Evolutionary conservation across 306 rosid genomes (phyloP).

Genomic region (Cucumis hystrix): DNA sequence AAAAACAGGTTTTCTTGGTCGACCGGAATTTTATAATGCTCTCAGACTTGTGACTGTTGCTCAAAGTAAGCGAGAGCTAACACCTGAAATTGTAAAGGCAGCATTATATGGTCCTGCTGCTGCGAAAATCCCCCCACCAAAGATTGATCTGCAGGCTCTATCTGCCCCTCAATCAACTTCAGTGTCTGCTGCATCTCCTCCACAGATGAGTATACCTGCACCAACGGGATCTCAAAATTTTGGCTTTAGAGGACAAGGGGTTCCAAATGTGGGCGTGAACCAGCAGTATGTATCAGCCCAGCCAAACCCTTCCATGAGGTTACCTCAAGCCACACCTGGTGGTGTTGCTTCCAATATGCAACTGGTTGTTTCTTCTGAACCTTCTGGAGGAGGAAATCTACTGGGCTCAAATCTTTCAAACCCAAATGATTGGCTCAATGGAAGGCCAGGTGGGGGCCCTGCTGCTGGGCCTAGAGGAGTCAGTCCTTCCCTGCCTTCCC

Average conservation of each 20-base stretch:
- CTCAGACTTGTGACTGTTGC: slow-evolving; percentile 89
- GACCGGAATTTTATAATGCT: slow-evolving; percentile 78
- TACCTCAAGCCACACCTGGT: slow-evolving; percentile 47
- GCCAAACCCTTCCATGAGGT: slow-evolving; percentile 47
- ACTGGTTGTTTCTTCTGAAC: slow-evolving; percentile 35
- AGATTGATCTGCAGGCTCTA: slow-evolving; percentile 48
- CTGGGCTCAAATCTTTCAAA: slow-evolving; percentile 33
- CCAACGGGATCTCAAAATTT: slow-evolving; percentile 44
- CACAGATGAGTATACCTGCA: slow-evolving; percentile 37
- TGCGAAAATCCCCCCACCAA: slow-evolving; percentile 84
- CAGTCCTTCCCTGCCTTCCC: slow-evolving; percentile 30
- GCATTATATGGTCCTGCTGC: slow-evolving; percentile 84
- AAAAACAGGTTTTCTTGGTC: slow-evolving; percentile 81
- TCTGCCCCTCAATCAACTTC: slow-evolving; percentile 33
- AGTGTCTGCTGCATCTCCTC: slow-evolving; percentile 27
- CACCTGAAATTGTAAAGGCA: slow-evolving; percentile 80
- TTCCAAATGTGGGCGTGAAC: slow-evolving; percentile 33
- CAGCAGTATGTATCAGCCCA: slow-evolving; percentile 45
- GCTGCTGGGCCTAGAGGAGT: slow-evolving; percentile 49
- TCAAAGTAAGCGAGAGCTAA: slow-evolving; percentile 83
- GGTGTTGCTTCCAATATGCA: slow-evolving; percentile 28
- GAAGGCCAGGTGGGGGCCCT: slow-evolving; percentile 34
- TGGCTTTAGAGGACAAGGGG: slow-evolving; percentile 56
- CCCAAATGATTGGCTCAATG: slow-evolving; percentile 58
- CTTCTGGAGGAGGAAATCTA: slow-evolving; percentile 23